Percentiles rank a stretch among this genome's conserved stretches.
Conservation (phyloP, 768 basidiomycete species). For the Multifurca ochricompacta region DNA sequence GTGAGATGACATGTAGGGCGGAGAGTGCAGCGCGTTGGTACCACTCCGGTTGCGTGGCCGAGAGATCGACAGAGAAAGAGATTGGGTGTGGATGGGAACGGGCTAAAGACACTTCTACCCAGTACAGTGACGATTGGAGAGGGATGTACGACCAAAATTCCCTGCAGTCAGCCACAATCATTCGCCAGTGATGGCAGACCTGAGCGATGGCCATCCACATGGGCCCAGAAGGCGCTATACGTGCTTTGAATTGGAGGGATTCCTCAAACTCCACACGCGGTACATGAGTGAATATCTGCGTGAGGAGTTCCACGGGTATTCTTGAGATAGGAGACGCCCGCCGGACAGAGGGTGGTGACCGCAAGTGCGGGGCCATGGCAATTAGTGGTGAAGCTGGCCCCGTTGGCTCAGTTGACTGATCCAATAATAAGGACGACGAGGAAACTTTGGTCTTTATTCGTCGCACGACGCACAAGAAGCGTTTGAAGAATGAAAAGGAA, state of each 20-base stretch:
- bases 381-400: not conserved
- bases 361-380: not conserved
- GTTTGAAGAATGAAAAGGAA: not conserved
- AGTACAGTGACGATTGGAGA: not conserved
- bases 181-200: constrained; percentile 1
- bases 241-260: not conserved
- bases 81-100: constrained; percentile 2
- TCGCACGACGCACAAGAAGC: not conserved
- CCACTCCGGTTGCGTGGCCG: not conserved
- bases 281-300: constrained; percentile 4
- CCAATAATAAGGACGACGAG: not conserved
- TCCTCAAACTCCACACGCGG: constrained; percentile 11
- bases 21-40: not conserved
- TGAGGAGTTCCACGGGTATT: constrained; percentile 9
- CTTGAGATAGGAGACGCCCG: not conserved
- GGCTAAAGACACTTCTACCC: not conserved
- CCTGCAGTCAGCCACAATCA: not conserved
- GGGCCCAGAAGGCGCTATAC: not conserved
- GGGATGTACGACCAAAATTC: constrained; percentile 10
- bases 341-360: too few species aligned
- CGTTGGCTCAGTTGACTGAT: not conserved
- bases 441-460: not conserved
- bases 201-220: constrained; percentile 1
- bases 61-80: constrained; percentile 1
- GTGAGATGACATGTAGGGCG: not conserved